Conservation (phyloP, 2,329 filamentous ascomycete species). For the Colletotrichum sp. region DNA sequence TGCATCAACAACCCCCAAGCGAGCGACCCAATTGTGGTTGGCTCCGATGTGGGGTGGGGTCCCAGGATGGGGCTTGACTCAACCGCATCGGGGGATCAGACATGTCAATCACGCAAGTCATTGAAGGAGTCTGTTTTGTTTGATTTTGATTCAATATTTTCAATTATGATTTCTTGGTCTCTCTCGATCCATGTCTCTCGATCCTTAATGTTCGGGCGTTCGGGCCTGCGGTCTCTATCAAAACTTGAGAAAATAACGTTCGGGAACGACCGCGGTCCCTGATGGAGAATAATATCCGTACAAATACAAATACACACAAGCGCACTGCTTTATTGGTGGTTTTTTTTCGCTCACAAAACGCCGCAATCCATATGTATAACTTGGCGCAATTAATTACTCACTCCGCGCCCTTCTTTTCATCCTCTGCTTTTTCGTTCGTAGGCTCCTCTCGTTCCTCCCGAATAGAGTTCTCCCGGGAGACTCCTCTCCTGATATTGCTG, state of each 20-base stretch:
- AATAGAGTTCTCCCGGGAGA: slow-evolving; percentile 15
- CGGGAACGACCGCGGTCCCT: not conserved
- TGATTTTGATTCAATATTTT: not conserved
- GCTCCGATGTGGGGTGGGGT: not conserved
- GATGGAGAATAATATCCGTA: not conserved
- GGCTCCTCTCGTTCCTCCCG: slow-evolving; percentile 8
- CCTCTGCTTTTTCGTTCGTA: slow-evolving; percentile 5
- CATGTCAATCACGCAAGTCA: not conserved
- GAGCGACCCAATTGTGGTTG: not conserved
- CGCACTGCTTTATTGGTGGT: not conserved
- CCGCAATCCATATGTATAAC: slow-evolving; percentile 1
- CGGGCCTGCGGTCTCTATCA: not conserved
- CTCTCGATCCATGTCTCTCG: not conserved
- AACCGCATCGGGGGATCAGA: not conserved
- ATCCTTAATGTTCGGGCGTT: not conserved
- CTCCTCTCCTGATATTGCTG: slow-evolving; percentile 17
- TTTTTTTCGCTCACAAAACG: slow-evolving; percentile 2
- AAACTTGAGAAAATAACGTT: not conserved
- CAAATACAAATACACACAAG: not conserved
- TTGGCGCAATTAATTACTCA: slow-evolving; percentile 10
- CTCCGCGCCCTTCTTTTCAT: slow-evolving; percentile 7
- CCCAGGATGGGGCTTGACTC: not conserved
- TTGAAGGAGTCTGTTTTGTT: not conserved
- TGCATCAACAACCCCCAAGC: not conserved
- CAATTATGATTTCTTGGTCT: not conserved